These are phyloP conservation scores for Lasiosphaeria miniovina DNA, from an alignment of 495 filamentous ascomycete genomes.

Conservation along the genomic window DNA sequence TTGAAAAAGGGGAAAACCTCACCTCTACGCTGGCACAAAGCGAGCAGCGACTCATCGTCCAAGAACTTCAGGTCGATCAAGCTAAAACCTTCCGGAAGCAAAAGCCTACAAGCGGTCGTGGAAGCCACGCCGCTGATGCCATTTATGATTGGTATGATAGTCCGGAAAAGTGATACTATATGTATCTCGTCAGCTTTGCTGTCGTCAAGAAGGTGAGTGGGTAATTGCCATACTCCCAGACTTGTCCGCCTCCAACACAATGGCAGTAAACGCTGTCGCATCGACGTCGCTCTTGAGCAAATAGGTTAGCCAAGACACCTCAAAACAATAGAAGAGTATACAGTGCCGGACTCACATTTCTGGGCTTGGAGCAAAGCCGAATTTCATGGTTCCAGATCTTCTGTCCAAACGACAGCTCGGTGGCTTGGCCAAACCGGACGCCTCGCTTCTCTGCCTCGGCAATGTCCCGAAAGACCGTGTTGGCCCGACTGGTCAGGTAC, in stretches of 20 bases:
- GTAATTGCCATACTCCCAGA: constrained; percentile 19
- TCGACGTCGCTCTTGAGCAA: constrained; percentile 16
- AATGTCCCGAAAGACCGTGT: constrained; percentile 47
- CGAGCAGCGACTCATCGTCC: constrained; percentile 39
- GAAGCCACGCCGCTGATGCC: constrained; percentile 38
- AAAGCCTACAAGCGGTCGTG: constrained; percentile 33
- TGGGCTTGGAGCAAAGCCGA: constrained; percentile 26
- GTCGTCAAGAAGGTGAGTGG: constrained; percentile 1
- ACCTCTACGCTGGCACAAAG: constrained; percentile 44
- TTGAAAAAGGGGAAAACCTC: background rate
- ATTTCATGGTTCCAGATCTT: constrained; percentile 41
- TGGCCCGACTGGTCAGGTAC: constrained; percentile 39
- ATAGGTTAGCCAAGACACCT: background rate
- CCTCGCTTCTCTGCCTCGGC: constrained; percentile 53
- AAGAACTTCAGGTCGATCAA: constrained; percentile 52
- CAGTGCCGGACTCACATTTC: constrained; percentile 23
- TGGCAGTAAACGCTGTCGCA: constrained; percentile 36
- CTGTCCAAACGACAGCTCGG: constrained; percentile 34
- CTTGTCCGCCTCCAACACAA: constrained; percentile 26
- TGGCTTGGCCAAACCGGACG: constrained; percentile 49
- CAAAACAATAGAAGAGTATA: constrained; percentile 1
- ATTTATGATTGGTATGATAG: constrained; percentile 37
- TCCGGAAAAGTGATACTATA: constrained; percentile 48
- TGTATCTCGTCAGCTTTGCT: constrained; percentile 18
- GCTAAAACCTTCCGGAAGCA: constrained; percentile 35